phyloP scores from a whole-genome alignment of 208 protist species.

The Crithidia mellificae region DNA sequence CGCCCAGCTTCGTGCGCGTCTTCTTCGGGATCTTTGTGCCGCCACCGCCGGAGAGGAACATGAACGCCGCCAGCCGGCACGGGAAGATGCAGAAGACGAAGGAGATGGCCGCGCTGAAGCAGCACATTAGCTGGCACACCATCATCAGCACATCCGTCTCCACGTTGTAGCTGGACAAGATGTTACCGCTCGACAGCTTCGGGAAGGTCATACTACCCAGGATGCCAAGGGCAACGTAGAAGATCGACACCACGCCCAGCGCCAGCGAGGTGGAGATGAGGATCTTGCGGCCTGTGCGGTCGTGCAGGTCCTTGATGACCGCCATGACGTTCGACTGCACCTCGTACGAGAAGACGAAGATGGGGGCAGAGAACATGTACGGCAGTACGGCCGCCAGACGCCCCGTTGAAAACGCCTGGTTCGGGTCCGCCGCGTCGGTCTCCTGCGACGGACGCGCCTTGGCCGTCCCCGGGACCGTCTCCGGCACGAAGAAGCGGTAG shows the following conservation, averaged over 20 bases:
- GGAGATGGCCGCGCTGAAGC: constrained; percentile 68
- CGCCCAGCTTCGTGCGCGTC: constrained; percentile 51
- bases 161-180: constrained; percentile 62
- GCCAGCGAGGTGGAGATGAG: constrained; percentile 67
- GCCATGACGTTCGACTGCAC: constrained; percentile 85
- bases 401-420: constrained; percentile 9
- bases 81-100: constrained; percentile 83
- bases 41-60: constrained; percentile 65
- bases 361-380: constrained; percentile 69
- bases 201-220: constrained; percentile 72
- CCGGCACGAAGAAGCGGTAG: constrained; percentile 66
- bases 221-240: constrained; percentile 62
- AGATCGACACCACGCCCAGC: constrained; percentile 49
- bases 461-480: not conserved
- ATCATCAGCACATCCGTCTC: constrained; percentile 64
- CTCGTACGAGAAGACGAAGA: constrained; percentile 85
- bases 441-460: not conserved
- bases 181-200: constrained; percentile 60
- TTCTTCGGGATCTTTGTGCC: constrained; percentile 59
- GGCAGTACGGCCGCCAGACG: constrained; percentile 35
- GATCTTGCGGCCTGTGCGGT: constrained; percentile 63
- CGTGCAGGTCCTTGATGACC: constrained; percentile 79
- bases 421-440: not conserved
- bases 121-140: constrained; percentile 69
- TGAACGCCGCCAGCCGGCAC: constrained; percentile 63